Conservation (phyloP, 2,329 filamentous ascomycete genomes). For the Colletotrichum melonis region DNA sequence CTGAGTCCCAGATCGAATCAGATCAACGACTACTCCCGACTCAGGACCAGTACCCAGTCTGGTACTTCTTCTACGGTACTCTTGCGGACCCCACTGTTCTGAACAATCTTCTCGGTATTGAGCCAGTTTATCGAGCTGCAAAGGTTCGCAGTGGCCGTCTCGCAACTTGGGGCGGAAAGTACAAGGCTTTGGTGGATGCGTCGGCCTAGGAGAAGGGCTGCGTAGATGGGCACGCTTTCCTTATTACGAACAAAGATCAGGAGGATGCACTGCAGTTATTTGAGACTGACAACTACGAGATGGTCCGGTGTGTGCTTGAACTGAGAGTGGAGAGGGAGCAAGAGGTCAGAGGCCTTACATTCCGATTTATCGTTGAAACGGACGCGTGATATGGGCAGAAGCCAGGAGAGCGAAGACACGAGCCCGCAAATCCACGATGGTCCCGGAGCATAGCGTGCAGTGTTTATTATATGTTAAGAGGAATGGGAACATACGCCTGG, state of each 20-base stretch:
- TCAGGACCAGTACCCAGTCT: constrained; percentile 44
- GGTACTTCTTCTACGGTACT: constrained; percentile 57
- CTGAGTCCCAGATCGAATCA: constrained; percentile 3
- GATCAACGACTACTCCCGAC: constrained; percentile 34
- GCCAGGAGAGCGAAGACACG: background rate
- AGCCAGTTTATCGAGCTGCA: constrained; percentile 42
- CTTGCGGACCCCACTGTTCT: constrained; percentile 46
- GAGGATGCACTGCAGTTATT: background rate
- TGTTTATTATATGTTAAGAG: too few relatives aligned
- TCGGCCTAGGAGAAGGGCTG: background rate
- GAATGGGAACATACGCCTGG: too few relatives aligned
- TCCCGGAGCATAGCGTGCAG: too few relatives aligned
- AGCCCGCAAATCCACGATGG: too few relatives aligned
- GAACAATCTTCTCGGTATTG: constrained; percentile 43
- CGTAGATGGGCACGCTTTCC: background rate
- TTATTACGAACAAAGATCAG: background rate
- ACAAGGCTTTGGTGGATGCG: constrained; percentile 50
- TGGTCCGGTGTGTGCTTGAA: background rate
- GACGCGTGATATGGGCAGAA: background rate
- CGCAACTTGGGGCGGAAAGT: constrained; percentile 50
- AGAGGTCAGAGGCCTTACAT: background rate
- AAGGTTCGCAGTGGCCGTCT: constrained; percentile 44
- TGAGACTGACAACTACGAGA: constrained; percentile 2
- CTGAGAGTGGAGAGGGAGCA: background rate
- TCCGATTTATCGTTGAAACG: background rate